A percentile compares a stretch with the other conserved stretches of the same genome.
Evolutionary conservation across 164 flowering plant species (phyloP).

Genomic region (Piper longum): DNA sequence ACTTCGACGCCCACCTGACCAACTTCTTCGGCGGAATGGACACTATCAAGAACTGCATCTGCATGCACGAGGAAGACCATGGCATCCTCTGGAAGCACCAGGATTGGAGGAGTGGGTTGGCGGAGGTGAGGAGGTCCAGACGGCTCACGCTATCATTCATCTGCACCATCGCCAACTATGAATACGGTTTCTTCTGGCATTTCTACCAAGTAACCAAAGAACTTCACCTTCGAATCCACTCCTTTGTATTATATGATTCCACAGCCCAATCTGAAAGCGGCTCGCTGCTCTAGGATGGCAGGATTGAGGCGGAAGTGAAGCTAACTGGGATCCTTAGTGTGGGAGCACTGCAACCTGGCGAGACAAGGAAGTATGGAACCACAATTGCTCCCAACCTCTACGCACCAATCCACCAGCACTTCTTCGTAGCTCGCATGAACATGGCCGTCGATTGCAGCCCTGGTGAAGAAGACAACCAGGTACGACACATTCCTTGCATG

Average conservation of each 20-base stretch:
- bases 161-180: conserved; percentile 86
- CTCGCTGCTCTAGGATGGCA: conserved; percentile 50
- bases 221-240: background rate
- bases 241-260: background rate
- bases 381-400: conserved; percentile 78
- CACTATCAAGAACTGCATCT: conserved; percentile 89
- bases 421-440: conserved; percentile 86
- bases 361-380: conserved; percentile 77
- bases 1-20: conserved; percentile 86
- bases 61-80: conserved; percentile 86
- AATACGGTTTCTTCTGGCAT: conserved; percentile 90
- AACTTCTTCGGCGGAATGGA: conserved; percentile 90
- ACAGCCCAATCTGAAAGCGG: no score
- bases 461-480: conserved; percentile 80
- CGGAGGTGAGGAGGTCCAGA: conserved; percentile 74
- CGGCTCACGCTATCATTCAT: conserved; percentile 64
- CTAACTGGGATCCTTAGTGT: conserved; percentile 82
- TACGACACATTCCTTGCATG: conserved; percentile 2
- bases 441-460: conserved; percentile 89
- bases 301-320: conserved; percentile 86
- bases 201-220: conserved; percentile 73
- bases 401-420: conserved; percentile 91
- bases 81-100: conserved; percentile 92
- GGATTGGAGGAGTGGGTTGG: conserved; percentile 84
- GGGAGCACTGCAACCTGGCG: conserved; percentile 78